These are phyloP conservation scores for Lodderomyces oxycetoniae DNA, from an alignment of 1,139 yeast species.

Conservation along the genomic window DNA sequence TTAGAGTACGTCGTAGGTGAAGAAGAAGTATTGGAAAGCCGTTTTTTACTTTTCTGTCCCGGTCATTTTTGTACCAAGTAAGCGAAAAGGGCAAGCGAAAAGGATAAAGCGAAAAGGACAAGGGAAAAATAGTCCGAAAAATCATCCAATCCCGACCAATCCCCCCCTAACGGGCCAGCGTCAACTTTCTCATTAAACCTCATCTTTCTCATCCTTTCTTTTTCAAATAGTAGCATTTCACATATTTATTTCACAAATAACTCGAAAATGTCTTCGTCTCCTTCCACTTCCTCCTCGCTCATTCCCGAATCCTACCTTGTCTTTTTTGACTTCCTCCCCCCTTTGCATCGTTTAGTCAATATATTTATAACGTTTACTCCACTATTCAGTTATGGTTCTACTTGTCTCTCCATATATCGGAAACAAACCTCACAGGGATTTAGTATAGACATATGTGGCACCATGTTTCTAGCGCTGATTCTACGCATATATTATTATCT, in stretches of 20 bases:
- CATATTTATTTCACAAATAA: too few relatives aligned
- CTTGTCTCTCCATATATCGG: conserved; percentile 62
- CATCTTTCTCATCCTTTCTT: too few relatives aligned
- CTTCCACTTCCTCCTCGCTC: conserved; percentile 6
- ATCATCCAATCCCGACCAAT: conserved; percentile 2
- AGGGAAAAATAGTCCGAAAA: too few relatives aligned
- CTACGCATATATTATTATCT: conserved; percentile 71
- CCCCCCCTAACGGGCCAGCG: background rate
- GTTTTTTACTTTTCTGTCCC: too few relatives aligned
- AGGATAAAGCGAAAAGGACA: too few relatives aligned
- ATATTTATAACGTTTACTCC: conserved; percentile 68
- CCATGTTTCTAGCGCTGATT: conserved; percentile 77
- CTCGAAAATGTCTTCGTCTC: background rate
- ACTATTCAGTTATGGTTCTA: conserved; percentile 78
- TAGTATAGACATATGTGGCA: conserved; percentile 83
- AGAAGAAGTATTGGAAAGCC: too few relatives aligned
- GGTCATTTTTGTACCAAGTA: too few relatives aligned
- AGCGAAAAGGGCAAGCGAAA: too few relatives aligned
- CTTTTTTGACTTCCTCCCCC: conserved; percentile 41
- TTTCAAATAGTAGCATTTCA: too few relatives aligned
- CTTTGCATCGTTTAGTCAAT: conserved; percentile 38
- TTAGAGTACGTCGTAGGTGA: too few relatives aligned
- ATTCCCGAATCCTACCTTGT: conserved; percentile 22
- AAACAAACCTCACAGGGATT: conserved; percentile 71
- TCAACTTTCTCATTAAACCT: too few relatives aligned